phyloP scores from a whole-genome alignment of 1,139 yeast genomes.

The Suhomyces atakaporum region DNA sequence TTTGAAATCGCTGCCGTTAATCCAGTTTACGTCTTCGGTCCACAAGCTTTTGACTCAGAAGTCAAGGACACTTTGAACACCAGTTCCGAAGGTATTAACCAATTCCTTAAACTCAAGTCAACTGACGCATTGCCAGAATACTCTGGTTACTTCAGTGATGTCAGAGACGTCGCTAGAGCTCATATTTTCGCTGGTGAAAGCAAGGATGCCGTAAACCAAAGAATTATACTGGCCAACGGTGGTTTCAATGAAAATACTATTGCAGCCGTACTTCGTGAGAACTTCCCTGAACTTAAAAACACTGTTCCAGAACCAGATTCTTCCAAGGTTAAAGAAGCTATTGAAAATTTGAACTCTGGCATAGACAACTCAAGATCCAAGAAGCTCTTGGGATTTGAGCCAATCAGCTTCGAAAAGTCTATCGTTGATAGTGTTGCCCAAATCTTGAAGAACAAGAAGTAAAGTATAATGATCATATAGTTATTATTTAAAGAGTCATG shows the following conservation, averaged over 20 bases:
- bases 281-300: background rate
- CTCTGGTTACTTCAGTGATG: constrained; percentile 33
- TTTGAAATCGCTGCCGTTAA: constrained; percentile 18
- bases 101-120: constrained; percentile 25
- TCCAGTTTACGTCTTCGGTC: constrained; percentile 28
- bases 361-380: background rate
- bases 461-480: too few relatives aligned
- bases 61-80: constrained; percentile 35
- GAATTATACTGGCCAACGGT: constrained; percentile 6
- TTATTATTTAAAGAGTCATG: too few relatives aligned
- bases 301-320: background rate
- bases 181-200: constrained; percentile 18
- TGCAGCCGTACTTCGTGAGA: background rate
- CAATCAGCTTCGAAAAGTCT: background rate
- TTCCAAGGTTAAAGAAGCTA: background rate
- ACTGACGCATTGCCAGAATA: constrained; percentile 24
- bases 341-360: background rate
- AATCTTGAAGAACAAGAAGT: background rate
- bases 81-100: constrained; percentile 36
- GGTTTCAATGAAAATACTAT: background rate
- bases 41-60: constrained; percentile 27
- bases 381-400: background rate
- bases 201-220: constrained; percentile 15
- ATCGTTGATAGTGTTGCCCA: background rate
- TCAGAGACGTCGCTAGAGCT: constrained; percentile 20